Evolutionary conservation across 2,329 filamentous ascomycete genomes (phyloP), one percentile per base, ranked within the genome.

Genomic region (Coniella vitis): DNA sequence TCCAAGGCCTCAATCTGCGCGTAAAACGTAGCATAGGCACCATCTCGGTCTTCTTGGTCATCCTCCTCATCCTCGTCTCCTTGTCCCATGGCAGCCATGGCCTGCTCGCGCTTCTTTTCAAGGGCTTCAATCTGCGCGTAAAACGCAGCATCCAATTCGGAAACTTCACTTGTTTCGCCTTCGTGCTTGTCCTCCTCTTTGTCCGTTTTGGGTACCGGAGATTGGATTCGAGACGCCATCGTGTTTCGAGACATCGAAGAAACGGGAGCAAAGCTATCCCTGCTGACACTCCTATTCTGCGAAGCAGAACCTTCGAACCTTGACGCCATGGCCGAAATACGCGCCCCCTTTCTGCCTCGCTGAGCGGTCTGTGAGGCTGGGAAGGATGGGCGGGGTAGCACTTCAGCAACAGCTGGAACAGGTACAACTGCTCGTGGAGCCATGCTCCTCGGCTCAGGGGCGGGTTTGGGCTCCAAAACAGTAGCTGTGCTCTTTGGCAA

Each of bases 311-410:
- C n/a, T 31, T 47, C 45, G 31, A 47, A 45, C 41, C 21, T 49
- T 4, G 25, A 36, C 9, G 22, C 37, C 47, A 45, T 49, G n/a
- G 45, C 38, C 16, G 38, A 36, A 37, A 47, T 47, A 8, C 45
- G 45, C 16, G 29, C 31, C 1, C 38, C 37, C 38, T 42, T 48
- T 38, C 32, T 47, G 9, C 45, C 21, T 13, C 49, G 34, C 17
- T 29, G 38, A 14, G 25, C 21, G 29, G 31, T 29, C 38, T 38
- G 42, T 54, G 38, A n/a, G 46, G 36, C 8, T n/a, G n/a, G n/a
- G 17, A 16, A 37, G 9, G 7, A 10, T 41, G 22, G 20, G 17
- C 38, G 38, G n/a, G 38, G 22, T n/a, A 9, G 5, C 20, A 13
- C 17, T 25, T 21, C 17, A 7, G 12, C 14, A 13, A 14, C 21